Evolutionary conservation across 2,329 filamentous ascomycete species (phyloP), one percentile per base, ranked within the genome.

Genomic region (Leptographium radiaticola): DNA sequence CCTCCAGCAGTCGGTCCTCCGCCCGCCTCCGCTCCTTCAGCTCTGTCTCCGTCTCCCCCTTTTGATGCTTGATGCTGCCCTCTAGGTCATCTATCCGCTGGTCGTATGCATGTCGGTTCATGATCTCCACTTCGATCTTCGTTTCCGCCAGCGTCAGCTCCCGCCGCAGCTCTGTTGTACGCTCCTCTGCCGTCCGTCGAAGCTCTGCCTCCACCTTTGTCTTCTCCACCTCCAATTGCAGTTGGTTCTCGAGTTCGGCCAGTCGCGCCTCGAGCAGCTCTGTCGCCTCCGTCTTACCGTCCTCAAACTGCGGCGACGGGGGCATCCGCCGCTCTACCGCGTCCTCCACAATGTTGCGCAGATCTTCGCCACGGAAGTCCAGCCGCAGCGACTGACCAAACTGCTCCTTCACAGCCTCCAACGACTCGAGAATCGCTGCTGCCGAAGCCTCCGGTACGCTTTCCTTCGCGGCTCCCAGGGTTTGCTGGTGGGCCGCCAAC

Each of bases 1-100:
- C 75, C 63, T 90, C 85, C 6, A 83, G 78, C 15, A 88, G 71
- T 56, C 80, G 79, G 62, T 90, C 86, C 64, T 90, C 86, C 1
- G 83, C 83, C 38, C 80, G 75, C 53, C 84, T 78, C 55, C 86
- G 80, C 49, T 70, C 69, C 46, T 75, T 71, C 56, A 84, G 70
- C 61, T 90, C 84, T 52, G 79, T 70, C 58, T 89, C 84, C 1
- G 76, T 77, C 54, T 77, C 76, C 39, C 75, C 73, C 59, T 88
- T 82, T 39, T 84, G 79, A 11, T 77, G 68, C 56, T 77, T 76
- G 47, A 88, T 72, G 64, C 81, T 81, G 47, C 81, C 81, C 64
- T 89, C 86, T 1, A 90, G 74, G 46, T 87, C 84, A 40, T 77
- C 71, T 25, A 87, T 76, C 52, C 84, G 80, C 65, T 78, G 75